Evolutionary conservation across 164 flowering plant species (phyloP).

Genomic region (Chimonanthus salicifolius): DNA sequence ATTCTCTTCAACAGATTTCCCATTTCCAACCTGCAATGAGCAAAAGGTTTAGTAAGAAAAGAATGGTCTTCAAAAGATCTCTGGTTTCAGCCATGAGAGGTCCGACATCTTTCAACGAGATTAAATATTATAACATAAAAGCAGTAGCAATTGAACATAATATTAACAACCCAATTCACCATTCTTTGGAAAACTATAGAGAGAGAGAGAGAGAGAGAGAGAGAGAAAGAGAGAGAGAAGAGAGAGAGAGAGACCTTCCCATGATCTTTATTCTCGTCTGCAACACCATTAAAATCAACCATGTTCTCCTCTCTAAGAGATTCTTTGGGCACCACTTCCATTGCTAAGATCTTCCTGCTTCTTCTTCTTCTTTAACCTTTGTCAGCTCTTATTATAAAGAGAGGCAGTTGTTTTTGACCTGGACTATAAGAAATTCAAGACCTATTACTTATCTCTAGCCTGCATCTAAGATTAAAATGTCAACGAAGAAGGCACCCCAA

Average conservation of each 20-base stretch:
- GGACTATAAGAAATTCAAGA: not conserved
- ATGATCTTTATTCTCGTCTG: slow-evolving; percentile 1
- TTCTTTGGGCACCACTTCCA: slow-evolving; percentile 21
- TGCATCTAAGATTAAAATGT: not conserved
- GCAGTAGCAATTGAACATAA: too few species aligned
- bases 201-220: slow-evolving; percentile 2
- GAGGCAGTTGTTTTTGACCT: not conserved
- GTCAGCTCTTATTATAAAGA: not conserved
- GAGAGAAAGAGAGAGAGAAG: too few species aligned
- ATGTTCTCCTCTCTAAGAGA: slow-evolving; percentile 23
- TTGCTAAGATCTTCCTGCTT: slow-evolving; percentile 1
- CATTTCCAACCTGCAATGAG: slow-evolving; percentile 9
- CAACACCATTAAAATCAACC: slow-evolving; percentile 5
- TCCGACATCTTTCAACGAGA: not conserved
- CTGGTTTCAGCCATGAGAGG: not conserved
- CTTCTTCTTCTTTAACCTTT: not conserved
- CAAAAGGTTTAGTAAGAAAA: not conserved
- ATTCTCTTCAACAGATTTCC: slow-evolving; percentile 1
- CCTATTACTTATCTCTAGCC: not conserved
- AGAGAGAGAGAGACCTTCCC: not conserved
- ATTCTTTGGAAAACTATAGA: not conserved
- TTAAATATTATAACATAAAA: too few species aligned
- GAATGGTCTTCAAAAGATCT: not conserved
- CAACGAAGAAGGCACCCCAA: not conserved
- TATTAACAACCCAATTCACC: not conserved